Evolutionary conservation across 352 stramenopile genomes (phyloP).

Genomic region (Pythium monospermum): DNA sequence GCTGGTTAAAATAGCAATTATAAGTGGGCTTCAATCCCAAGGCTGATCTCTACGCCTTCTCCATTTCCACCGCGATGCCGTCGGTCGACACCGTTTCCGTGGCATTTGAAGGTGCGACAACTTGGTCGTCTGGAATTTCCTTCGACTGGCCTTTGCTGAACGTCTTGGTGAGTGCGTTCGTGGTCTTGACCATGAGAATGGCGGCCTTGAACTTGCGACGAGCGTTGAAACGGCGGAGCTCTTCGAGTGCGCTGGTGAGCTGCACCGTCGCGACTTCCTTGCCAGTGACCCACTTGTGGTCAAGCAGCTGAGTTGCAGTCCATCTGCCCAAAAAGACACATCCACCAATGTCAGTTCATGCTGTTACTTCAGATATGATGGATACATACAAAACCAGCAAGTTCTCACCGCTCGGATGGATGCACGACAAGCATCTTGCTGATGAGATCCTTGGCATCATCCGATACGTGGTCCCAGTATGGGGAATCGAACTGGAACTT

Average conservation of each 20-base stretch:
- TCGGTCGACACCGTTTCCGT: constrained; percentile 16
- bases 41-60: constrained; percentile 9
- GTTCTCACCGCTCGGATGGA: constrained; percentile 68
- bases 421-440: constrained; percentile 90
- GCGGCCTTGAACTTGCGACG: constrained; percentile 93
- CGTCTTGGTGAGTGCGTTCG: constrained; percentile 68
- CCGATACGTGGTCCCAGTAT: constrained; percentile 93
- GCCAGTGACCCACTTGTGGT: constrained; percentile 89
- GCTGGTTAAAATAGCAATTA: too few relatives aligned
- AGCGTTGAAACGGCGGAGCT: constrained; percentile 93
- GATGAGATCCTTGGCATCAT: constrained; percentile 94
- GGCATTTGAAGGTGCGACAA: constrained; percentile 10
- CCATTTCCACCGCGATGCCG: constrained; percentile 22
- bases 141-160: constrained; percentile 51
- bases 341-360: neutral
- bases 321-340: constrained; percentile 30
- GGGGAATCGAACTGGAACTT: constrained; percentile 95
- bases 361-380: neutral
- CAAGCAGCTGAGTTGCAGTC: constrained; percentile 80
- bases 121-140: constrained; percentile 9
- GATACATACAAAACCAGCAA: neutral
- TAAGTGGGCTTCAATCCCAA: neutral
- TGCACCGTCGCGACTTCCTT: constrained; percentile 81
- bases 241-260: constrained; percentile 89
- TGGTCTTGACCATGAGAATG: constrained; percentile 82